Conservation (phyloP, 148 eudicot species). For the Cornus controversa region DNA sequence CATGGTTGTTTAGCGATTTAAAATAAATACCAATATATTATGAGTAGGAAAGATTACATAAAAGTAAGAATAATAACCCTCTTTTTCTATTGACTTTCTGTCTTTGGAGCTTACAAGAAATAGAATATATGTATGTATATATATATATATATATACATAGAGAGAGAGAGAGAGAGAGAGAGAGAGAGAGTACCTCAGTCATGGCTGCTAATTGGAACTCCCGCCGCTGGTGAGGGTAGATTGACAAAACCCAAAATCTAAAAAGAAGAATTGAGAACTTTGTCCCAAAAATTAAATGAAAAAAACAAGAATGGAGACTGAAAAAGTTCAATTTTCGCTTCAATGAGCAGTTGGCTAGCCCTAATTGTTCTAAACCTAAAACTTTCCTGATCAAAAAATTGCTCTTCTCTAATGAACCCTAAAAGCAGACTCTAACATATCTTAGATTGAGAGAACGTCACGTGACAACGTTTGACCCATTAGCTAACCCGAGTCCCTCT, state of each 20-base stretch:
- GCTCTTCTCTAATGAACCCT: background rate
- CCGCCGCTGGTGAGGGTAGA: background rate
- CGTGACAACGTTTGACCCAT: no score
- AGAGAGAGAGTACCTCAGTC: conserved; percentile 13
- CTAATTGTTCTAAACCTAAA: background rate
- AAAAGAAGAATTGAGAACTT: background rate
- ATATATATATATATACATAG: no score
- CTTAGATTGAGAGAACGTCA: no score
- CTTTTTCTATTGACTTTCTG: background rate
- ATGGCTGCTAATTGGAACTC: conserved; percentile 16
- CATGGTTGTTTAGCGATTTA: background rate
- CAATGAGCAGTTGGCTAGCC: background rate
- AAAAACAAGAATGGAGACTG: background rate
- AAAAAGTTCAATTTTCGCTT: background rate
- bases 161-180: background rate
- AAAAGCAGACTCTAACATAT: no score
- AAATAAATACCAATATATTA: background rate
- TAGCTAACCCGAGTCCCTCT: no score
- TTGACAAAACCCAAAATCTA: background rate
- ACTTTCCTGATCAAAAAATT: background rate
- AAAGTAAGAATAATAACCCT: background rate
- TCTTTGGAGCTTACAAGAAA: background rate
- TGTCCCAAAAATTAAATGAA: no score
- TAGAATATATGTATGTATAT: background rate
- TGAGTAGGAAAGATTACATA: background rate